Percentiles rank a stretch among this genome's conserved stretches.
Evolutionary conservation across 495 filamentous ascomycete genomes (phyloP).

Genomic region (Penicillium longicatenatum): DNA sequence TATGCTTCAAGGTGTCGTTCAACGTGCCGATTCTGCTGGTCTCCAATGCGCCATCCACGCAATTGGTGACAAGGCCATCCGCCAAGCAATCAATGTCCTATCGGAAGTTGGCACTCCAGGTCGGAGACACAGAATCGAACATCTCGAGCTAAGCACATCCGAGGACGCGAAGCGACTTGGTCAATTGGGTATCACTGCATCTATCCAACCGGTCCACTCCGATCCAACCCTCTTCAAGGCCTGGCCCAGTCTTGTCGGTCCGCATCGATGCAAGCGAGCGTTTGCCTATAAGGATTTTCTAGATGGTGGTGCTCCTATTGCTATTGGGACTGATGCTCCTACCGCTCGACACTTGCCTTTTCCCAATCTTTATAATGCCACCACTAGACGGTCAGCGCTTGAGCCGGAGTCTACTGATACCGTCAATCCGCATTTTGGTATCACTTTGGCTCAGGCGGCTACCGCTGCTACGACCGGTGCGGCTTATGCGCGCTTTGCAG

Average conservation of each 20-base stretch:
- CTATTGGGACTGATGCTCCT: conserved; percentile 61
- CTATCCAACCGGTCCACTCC: conserved; percentile 63
- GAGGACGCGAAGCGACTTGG: conserved; percentile 57
- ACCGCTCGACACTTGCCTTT: conserved; percentile 58
- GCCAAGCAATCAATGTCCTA: conserved; percentile 57
- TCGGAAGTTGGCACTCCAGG: conserved; percentile 43
- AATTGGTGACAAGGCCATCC: conserved; percentile 61
- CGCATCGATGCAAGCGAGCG: conserved; percentile 53
- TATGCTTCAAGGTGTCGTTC: conserved; percentile 55
- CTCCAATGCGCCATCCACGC: conserved; percentile 68
- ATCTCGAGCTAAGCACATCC: conserved; percentile 57
- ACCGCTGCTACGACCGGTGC: conserved; percentile 57
- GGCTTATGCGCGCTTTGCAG: conserved; percentile 61
- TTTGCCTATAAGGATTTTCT: conserved; percentile 65
- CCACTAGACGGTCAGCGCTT: conserved; percentile 56
- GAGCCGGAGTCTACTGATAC: conserved; percentile 47
- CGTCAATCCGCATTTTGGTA: conserved; percentile 55
- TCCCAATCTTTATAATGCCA: conserved; percentile 59
- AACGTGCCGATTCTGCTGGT: conserved; percentile 52
- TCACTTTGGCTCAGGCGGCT: conserved; percentile 54
- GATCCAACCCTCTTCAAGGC: conserved; percentile 62
- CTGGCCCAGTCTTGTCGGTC: conserved; percentile 59
- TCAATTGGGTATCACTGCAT: conserved; percentile 59
- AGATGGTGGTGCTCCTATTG: conserved; percentile 55
- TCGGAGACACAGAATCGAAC: conserved; percentile 58